These are phyloP conservation scores for Colletotrichum brevisporum DNA, from an alignment of 2,329 filamentous ascomycete genomes.

Conservation along the genomic window DNA sequence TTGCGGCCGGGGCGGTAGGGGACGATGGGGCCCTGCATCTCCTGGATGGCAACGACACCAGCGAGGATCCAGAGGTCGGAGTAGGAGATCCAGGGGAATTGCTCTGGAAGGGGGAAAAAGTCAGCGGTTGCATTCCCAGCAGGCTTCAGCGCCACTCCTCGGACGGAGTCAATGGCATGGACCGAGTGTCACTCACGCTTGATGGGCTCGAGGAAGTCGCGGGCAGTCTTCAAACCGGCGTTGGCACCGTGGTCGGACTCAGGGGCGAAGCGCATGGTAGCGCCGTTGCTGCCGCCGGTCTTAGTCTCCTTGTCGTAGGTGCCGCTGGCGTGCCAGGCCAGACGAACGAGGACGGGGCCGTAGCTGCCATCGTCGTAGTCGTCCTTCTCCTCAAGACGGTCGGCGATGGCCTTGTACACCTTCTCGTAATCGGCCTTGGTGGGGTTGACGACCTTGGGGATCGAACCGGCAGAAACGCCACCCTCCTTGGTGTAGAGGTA, in stretches of 20 bases:
- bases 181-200: conserved; percentile 70
- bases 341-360: conserved; percentile 88
- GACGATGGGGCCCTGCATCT: conserved; percentile 91
- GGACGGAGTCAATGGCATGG: too few relatives aligned
- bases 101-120: conserved; percentile 57
- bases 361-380: conserved; percentile 98
- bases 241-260: conserved; percentile 95
- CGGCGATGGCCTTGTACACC: conserved; percentile 91
- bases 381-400: conserved; percentile 86
- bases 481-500: conserved; percentile 76
- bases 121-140: conserved; percentile 20
- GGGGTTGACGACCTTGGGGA: conserved; percentile 72
- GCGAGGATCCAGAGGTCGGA: conserved; percentile 96
- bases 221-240: conserved; percentile 86
- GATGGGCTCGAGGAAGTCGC: conserved; percentile 93
- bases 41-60: conserved; percentile 89
- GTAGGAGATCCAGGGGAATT: conserved; percentile 97
- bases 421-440: conserved; percentile 93
- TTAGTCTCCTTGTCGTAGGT: conserved; percentile 91
- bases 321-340: conserved; percentile 95
- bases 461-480: conserved; percentile 60
- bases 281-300: conserved; percentile 95
- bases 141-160: too few relatives aligned
- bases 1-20: conserved; percentile 89
- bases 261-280: conserved; percentile 95